phyloP scores from a whole-genome alignment of 257 asterid species.

The Penstemon eatonii region DNA sequence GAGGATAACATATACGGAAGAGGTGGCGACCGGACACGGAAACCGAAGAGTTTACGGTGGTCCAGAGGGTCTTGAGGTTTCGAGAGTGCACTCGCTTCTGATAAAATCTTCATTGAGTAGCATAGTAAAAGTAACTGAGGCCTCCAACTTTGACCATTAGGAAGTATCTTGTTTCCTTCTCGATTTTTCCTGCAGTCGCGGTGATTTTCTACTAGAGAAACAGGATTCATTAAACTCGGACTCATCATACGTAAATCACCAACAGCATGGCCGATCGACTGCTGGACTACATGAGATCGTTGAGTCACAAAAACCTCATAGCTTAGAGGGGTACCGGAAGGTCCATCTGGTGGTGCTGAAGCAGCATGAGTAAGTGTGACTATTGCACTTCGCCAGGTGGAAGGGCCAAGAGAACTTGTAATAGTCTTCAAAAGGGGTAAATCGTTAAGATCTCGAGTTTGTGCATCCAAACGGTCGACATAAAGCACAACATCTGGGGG shows the following conservation, averaged over 20 bases:
- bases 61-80: slow-evolving; percentile 82
- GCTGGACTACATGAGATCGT: slow-evolving; percentile 92
- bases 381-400: slow-evolving; percentile 84
- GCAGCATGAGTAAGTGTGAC: slow-evolving; percentile 92
- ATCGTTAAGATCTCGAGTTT: slow-evolving; percentile 89
- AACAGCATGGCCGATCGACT: slow-evolving; percentile 77
- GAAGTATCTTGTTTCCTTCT: slow-evolving; percentile 89
- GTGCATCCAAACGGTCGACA: slow-evolving; percentile 88
- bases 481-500: slow-evolving; percentile 80
- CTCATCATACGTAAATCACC: slow-evolving; percentile 89
- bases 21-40: slow-evolving; percentile 83
- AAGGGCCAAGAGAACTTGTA: slow-evolving; percentile 60
- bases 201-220: slow-evolving; percentile 90
- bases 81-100: slow-evolving; percentile 67
- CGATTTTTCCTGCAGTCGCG: slow-evolving; percentile 83
- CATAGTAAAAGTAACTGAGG: slow-evolving; percentile 82
- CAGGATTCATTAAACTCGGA: slow-evolving; percentile 83
- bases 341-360: slow-evolving; percentile 97
- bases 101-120: slow-evolving; percentile 81
- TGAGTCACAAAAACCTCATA: slow-evolving; percentile 81
- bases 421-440: slow-evolving; percentile 72
- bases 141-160: slow-evolving; percentile 91
- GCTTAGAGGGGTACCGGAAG: slow-evolving; percentile 80
- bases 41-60: slow-evolving; percentile 73
- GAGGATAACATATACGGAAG: slow-evolving; percentile 91